Base-by-base conservation (phyloP, 164 flowering plant species). In the Malania oleifera region DNA sequence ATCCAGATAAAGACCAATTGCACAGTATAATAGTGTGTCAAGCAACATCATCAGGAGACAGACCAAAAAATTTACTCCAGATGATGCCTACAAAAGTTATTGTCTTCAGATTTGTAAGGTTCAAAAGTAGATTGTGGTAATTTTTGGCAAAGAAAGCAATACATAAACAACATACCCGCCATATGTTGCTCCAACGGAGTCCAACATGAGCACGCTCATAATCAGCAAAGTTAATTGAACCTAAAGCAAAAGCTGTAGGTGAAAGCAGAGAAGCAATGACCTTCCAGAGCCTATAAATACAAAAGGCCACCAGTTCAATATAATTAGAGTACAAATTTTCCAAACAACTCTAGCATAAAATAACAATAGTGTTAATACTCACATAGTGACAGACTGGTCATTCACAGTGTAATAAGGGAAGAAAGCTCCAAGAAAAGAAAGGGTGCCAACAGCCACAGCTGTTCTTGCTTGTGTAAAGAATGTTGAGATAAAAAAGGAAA, bases 171-270 rank as follows among this genome's bases (percentile, higher is more conserved):
- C 44, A 57, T 80, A 88, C 99, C 82, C 80, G 82, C 99, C 99
- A 93, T 38, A 93, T 81, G 76, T 93, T 93, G 76, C 86, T 90
- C 99, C 99, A 93, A 10, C 97, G 92, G 24, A 93, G 80, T 61
- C 99, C 99, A 71, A 93, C 99, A 69, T 90, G 97, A 62, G 99
- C 99, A 64, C 93, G 92, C 75, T 93, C 99, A 82, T 90, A 90
- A 56, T 93, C 97, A 67, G 97, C 99, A 75, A 93, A 88, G 69
- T 93, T 90, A 57, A 90, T 58, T 20, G 97, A 86, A 34, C 97
- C 99, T 43, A 93, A 72, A 26, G 99, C 97, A 79, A 93, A 93
- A 45, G 99, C 97, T 19, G 99, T 90, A 6, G 99, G 99, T 43
- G 99, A 93, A 77, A 93, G 92, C 57, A 90, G 73, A 52, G 99